A percentile compares a stretch with the other conserved stretches of the same genome.
These are phyloP conservation scores for Calonectria pauciramosa DNA, from an alignment of 2,329 filamentous ascomycete genomes.

Conservation along the genomic window DNA sequence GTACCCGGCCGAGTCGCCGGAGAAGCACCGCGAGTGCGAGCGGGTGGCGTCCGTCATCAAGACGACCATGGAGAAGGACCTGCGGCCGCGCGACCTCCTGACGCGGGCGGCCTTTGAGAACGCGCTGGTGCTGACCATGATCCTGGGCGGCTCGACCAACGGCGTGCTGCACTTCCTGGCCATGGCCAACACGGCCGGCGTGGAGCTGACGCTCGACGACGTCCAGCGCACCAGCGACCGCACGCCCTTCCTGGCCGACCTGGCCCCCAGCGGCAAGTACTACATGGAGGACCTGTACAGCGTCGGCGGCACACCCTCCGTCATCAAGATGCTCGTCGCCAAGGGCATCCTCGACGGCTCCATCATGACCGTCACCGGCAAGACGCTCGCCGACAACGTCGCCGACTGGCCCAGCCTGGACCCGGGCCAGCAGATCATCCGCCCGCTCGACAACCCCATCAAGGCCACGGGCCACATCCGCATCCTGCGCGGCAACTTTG, in stretches of 20 bases:
- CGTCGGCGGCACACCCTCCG: conserved; percentile 86
- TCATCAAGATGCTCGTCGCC: conserved; percentile 88
- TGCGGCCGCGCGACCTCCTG: conserved; percentile 83
- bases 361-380: conserved; percentile 86
- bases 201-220: conserved; percentile 84
- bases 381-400: conserved; percentile 86
- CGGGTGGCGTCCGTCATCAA: conserved; percentile 84
- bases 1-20: conserved; percentile 83
- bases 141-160: conserved; percentile 91
- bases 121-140: conserved; percentile 90
- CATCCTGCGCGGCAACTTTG: conserved; percentile 88
- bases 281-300: conserved; percentile 91
- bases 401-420: conserved; percentile 81
- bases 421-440: conserved; percentile 87
- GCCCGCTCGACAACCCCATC: conserved; percentile 80
- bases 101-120: conserved; percentile 89
- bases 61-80: conserved; percentile 84
- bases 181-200: conserved; percentile 88
- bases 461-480: conserved; percentile 90
- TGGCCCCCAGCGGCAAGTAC: conserved; percentile 87
- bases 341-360: conserved; percentile 81
- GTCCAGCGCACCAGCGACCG: conserved; percentile 85
- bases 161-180: conserved; percentile 90
- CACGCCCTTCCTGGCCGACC: conserved; percentile 87
- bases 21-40: conserved; percentile 89